Evolutionary conservation across 1,284 basidiomycete genomes (phyloP).

Genomic region (Leucoagaricus sp.): DNA sequence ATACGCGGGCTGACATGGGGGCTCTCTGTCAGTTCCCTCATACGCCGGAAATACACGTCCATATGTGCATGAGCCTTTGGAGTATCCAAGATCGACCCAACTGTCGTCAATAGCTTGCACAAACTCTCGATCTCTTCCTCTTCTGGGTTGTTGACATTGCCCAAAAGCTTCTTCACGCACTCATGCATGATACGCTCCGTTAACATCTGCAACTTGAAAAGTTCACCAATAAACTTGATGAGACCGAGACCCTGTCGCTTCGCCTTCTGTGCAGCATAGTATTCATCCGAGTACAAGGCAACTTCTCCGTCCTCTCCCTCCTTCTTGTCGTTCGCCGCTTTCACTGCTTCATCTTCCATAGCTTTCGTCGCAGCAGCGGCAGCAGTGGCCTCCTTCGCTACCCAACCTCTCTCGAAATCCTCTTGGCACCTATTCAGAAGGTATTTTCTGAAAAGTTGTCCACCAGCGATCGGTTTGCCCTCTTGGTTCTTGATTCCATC

Average conservation of each 20-base stretch:
- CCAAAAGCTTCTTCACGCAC: slow-evolving; percentile 92
- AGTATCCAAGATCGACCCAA: slow-evolving; percentile 83
- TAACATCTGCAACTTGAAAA: slow-evolving; percentile 96
- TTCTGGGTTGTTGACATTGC: slow-evolving; percentile 92
- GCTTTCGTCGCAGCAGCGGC: slow-evolving; percentile 61
- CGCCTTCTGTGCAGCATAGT: slow-evolving; percentile 95
- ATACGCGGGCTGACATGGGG: slow-evolving; percentile 82
- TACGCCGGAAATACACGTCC: slow-evolving; percentile 92
- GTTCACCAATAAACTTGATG: slow-evolving; percentile 96
- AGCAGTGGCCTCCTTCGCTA: slow-evolving; percentile 70
- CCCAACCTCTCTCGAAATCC: slow-evolving; percentile 91
- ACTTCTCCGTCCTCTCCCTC: slow-evolving; percentile 48
- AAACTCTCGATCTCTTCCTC: slow-evolving; percentile 98
- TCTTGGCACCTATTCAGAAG: slow-evolving; percentile 92
- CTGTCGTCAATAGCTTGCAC: slow-evolving; percentile 90
- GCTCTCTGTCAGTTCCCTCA: slow-evolving; percentile 80
- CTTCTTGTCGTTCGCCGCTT: slow-evolving; percentile 60
- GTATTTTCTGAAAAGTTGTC: slow-evolving; percentile 94
- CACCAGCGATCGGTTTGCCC: slow-evolving; percentile 86
- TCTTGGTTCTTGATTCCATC: slow-evolving; percentile 78
- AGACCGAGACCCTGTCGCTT: slow-evolving; percentile 97
- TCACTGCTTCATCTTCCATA: slow-evolving; percentile 59
- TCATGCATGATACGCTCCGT: slow-evolving; percentile 96
- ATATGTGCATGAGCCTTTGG: slow-evolving; percentile 82
- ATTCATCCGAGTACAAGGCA: slow-evolving; percentile 91